Evolutionary conservation across 352 stramenopile genomes (phyloP), one percentile per base, ranked within the genome.

Genomic region (Pythium sukuiense): DNA sequence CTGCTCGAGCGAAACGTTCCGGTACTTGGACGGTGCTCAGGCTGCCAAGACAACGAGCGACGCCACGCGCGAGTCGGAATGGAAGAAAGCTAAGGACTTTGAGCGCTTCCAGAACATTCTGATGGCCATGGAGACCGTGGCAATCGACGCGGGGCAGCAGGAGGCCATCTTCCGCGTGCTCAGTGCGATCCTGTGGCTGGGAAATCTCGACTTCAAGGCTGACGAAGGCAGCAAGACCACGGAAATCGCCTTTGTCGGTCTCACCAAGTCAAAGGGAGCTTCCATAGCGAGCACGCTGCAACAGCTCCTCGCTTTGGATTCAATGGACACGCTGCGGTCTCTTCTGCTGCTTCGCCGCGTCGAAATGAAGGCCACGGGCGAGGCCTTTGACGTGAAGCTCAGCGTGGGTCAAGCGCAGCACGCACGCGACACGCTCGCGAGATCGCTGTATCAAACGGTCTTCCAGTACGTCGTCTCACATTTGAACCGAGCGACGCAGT

Each of bases 171-270:
- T 92, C 56, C 72, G 73, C 32, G 61, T 89, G 18, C 63, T 93
- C 16, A 89, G 81, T 62, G 83, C 85, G 14, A 75, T 90, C 24
- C 62, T 93, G 5, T 90, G 84, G 81, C 71, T 93, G 11, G 83
- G 83, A 14, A 93, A 93, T 43, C 62, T 93, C 30, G 67, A 76
- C 3, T 83, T 93, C 49, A 55, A 74, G 26, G 69, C 68, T 52
- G 5, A n/a, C 2, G 45, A 52, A 2, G 45, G 3, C n/a, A 50
- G 12, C 13, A 57, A 3, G 2, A 20, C n/a, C 18, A 18, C 9
- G 7, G 41, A 41, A 26, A 29, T 74, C 29, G 5, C 26, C 16
- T 69, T 72, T 33, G 33, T 8, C 39, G 64, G 61, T 14, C n/a
- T 32, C 33, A 56, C 26, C 1, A 41, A 50, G 1, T 11, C 48